Conservation (phyloP, 176 grass and related monocot species). For the Zoysia pacifica region DNA sequence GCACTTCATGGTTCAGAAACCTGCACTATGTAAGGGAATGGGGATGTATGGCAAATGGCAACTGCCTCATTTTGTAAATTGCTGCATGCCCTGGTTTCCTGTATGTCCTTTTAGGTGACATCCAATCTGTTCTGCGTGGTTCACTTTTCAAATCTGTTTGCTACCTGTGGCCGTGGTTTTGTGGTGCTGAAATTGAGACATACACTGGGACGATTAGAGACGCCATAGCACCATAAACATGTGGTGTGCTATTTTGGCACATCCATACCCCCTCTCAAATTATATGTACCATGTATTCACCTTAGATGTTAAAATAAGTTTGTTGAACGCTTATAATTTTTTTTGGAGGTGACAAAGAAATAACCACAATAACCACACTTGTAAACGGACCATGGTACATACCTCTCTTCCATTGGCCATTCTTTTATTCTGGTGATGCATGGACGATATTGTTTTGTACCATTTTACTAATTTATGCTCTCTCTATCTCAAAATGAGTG, state of each 20-base stretch:
- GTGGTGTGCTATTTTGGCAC: background rate
- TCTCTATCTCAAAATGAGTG: too few relatives aligned
- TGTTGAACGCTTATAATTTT: background rate
- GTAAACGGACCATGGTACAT: background rate
- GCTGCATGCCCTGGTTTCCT: background rate
- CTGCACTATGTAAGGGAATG: conserved; percentile 3
- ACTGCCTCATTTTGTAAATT: conserved; percentile 17
- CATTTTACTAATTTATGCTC: too few relatives aligned
- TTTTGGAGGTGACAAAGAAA: background rate
- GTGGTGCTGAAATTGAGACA: background rate
- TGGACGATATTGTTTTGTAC: background rate
- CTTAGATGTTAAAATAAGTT: background rate
- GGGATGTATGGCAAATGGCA: background rate
- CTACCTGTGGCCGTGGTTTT: background rate
- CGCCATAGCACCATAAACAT: background rate
- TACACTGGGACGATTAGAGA: background rate
- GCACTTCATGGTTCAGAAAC: background rate
- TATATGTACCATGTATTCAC: background rate
- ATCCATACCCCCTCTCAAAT: background rate
- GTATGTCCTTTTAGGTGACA: background rate
- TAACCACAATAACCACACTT: too few relatives aligned
- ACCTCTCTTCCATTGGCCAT: background rate
- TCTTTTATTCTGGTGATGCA: background rate
- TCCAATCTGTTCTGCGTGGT: background rate
- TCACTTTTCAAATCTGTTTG: background rate